These are phyloP conservation scores for Jasminum sambac DNA, from an alignment of 257 asterid genomes.

Conservation along the genomic window DNA sequence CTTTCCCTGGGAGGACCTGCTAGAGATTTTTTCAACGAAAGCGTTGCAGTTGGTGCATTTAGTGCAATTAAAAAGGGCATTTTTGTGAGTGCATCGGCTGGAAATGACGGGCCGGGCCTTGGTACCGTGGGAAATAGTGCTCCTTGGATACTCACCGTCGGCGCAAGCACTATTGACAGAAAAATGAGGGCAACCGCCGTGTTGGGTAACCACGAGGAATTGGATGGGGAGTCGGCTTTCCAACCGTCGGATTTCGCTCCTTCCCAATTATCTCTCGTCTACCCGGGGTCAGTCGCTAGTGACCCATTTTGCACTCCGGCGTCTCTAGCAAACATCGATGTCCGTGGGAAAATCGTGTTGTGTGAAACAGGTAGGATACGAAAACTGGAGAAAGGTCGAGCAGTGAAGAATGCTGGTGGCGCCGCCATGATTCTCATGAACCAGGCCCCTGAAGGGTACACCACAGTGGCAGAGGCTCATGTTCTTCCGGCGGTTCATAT, in stretches of 20 bases:
- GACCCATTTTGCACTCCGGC: constrained; percentile 2
- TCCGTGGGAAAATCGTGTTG: constrained; percentile 49
- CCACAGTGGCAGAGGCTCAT: no score
- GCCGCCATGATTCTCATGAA: no score
- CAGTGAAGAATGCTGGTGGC: no score
- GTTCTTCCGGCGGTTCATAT: no score
- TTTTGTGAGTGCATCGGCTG: constrained; percentile 35
- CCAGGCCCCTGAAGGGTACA: no score
- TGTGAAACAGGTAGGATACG: constrained; percentile 24
- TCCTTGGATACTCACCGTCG: constrained; percentile 44
- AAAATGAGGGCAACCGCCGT: constrained; percentile 27
- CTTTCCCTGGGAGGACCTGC: constrained; percentile 31
- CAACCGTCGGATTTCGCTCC: constrained; percentile 29
- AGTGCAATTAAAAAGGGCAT: constrained; percentile 34
- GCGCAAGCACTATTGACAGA: constrained; percentile 37
- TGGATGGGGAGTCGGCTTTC: constrained; percentile 31
- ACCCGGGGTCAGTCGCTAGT: constrained; percentile 5
- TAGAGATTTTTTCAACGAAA: neutral
- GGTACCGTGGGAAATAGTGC: constrained; percentile 26
- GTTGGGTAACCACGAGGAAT: constrained; percentile 26
- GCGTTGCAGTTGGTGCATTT: constrained; percentile 30
- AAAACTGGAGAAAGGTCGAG: constrained; percentile 28
- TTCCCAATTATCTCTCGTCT: constrained; percentile 19
- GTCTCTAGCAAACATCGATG: constrained; percentile 13
- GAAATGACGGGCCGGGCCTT: constrained; percentile 25